Evolutionary conservation across 164 flowering plant genomes (phyloP), one percentile per base, ranked within the genome.

Genomic region (Berberis vulgaris): DNA sequence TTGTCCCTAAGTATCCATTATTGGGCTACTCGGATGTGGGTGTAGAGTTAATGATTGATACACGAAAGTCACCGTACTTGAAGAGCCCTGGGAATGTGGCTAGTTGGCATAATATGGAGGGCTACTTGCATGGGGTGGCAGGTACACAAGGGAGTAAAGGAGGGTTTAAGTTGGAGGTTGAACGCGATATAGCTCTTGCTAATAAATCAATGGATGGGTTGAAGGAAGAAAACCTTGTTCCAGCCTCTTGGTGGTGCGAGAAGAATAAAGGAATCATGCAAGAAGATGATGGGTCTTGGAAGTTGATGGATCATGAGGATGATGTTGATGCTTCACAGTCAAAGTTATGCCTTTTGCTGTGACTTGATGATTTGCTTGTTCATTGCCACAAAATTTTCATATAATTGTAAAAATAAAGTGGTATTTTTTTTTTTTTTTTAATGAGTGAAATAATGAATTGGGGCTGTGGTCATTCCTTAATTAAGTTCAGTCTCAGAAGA

Each of bases 221-320:
- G 69, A 83, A 79, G 71, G 88, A 82, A 6, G 88, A 84, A 52
- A 78, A 80, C 62, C 71, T 82, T 42, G 79, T 87, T n/a, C 98
- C 95, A 0, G 73, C 5, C 7, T 60, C 76, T 0, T 91, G 98
- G 98, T 60, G 86, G 86, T 55, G 72, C 57, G 79, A 59, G 60
- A 72, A 75, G 74, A 82, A 89, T 47, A 91, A 84, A 65, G 89
- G 95, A 0, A 84, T 91, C 96, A 82, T 83, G 54, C 92, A 87
- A 61, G 74, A 65, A 69, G 71, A 1, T 0, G 83, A 89, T 73
- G 92, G 96, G 2, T 78, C 84, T 40, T 89, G 96, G 95, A 77
- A 73, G 66, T 63, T 89, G 76, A 70, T 71, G 80, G 96, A 89
- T 75, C 26, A 26, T 26, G 26, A 26, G 26, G 26, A 26, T 26